Conservation (phyloP, 2,329 filamentous ascomycete species). For the Penicillium fuscoglaucum region DNA sequence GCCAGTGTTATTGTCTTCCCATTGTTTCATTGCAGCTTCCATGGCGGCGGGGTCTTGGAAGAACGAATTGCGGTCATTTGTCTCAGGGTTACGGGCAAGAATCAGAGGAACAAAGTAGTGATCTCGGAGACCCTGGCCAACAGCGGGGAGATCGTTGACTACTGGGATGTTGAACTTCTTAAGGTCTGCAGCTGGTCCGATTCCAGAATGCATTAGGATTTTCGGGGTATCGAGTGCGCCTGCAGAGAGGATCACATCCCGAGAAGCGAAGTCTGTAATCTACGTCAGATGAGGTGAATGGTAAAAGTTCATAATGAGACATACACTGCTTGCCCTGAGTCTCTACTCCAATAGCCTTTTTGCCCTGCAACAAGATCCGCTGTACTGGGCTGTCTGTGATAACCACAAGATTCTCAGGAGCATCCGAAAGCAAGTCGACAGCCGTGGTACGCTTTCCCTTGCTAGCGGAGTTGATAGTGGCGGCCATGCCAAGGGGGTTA, state of each 20-base stretch:
- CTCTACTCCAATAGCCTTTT: constrained; percentile 49
- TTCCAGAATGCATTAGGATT: constrained; percentile 51
- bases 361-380: constrained; percentile 50
- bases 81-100: constrained; percentile 44
- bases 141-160: constrained; percentile 41
- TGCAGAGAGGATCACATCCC: constrained; percentile 44
- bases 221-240: constrained; percentile 44
- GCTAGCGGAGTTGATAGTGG: constrained; percentile 51
- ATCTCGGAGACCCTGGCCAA: constrained; percentile 51
- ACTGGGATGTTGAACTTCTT: constrained; percentile 44
- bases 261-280: constrained; percentile 32
- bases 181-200: constrained; percentile 48
- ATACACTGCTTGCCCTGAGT: constrained; percentile 43
- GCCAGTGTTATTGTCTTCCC: constrained; percentile 46
- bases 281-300: not conserved
- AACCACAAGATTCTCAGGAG: constrained; percentile 55
- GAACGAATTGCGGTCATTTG: constrained; percentile 48
- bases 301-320: constrained; percentile 7
- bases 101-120: constrained; percentile 38
- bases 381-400: constrained; percentile 52
- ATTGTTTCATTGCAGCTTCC: constrained; percentile 51
- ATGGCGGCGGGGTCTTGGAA: constrained; percentile 47
- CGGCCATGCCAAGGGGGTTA: constrained; percentile 57
- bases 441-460: constrained; percentile 55
- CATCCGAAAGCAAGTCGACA: constrained; percentile 49